Percentiles rank a stretch among this genome's conserved stretches.
These are phyloP conservation scores for Calonectria ilicicola DNA, from an alignment of 2,329 filamentous ascomycete species.

Conservation along the genomic window DNA sequence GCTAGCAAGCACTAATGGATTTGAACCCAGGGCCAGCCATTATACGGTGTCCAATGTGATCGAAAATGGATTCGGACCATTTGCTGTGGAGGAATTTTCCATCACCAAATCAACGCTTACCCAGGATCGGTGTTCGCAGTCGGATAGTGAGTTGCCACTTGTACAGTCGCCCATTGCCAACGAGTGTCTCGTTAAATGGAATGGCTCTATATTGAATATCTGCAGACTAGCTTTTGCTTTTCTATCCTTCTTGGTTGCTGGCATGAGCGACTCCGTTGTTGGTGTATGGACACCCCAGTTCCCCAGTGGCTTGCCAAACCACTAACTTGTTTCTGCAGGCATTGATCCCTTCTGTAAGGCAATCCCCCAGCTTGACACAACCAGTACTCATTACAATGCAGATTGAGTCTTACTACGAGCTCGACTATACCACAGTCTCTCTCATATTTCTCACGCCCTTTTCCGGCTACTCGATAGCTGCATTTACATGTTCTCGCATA, in stretches of 20 bases:
- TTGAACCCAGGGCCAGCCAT: not conserved
- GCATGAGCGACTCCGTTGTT: not conserved
- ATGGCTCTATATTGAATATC: not conserved
- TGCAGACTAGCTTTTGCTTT: not conserved
- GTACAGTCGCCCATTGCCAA: not conserved
- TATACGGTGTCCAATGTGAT: not conserved
- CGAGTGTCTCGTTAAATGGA: not conserved
- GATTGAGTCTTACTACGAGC: constrained; percentile 64
- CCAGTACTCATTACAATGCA: constrained; percentile 13
- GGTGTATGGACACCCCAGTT: not conserved
- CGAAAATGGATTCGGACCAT: not conserved
- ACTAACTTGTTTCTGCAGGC: not conserved
- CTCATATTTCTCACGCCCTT: constrained; percentile 76
- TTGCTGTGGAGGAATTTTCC: not conserved
- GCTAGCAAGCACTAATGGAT: not conserved
- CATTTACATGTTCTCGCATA: constrained; percentile 67
- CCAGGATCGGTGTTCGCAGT: not conserved
- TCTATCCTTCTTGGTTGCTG: not conserved
- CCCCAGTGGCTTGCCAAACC: too few relatives aligned
- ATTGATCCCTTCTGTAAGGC: not conserved
- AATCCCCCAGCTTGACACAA: too few relatives aligned
- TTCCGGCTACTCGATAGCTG: constrained; percentile 72
- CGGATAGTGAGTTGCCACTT: not conserved
- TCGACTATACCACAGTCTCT: constrained; percentile 72
- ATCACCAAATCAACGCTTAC: not conserved